Evolutionary conservation across 306 rosid genomes (phyloP).

Genomic region (Delonix regia): DNA sequence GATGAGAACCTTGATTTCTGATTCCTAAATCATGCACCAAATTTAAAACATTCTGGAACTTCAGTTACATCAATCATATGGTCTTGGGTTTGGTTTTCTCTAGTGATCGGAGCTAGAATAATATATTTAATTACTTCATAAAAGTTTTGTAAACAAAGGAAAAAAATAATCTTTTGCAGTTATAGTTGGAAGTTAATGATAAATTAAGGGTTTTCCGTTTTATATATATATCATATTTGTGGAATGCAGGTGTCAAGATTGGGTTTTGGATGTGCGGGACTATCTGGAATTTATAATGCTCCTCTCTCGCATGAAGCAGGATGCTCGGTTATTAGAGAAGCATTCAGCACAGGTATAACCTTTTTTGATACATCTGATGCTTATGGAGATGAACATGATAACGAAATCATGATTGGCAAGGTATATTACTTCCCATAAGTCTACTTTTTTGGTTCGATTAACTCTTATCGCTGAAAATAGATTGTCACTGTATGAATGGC

Average conservation of each 20-base stretch:
- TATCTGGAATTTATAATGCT: constrained; percentile 61
- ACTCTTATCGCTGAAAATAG: too few relatives aligned
- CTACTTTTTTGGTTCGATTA: too few relatives aligned
- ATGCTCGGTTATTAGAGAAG: constrained; percentile 63
- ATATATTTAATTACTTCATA: too few relatives aligned
- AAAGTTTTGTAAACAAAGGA: too few relatives aligned
- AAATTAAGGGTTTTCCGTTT: background rate
- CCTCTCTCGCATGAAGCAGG: constrained; percentile 80
- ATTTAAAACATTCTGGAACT: too few relatives aligned
- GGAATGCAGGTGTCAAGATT: constrained; percentile 69
- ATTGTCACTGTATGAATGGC: too few relatives aligned
- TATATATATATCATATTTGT: constrained; percentile 9
- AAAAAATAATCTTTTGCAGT: background rate
- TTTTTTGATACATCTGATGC: constrained; percentile 75
- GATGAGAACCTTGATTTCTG: too few relatives aligned
- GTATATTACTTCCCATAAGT: too few relatives aligned
- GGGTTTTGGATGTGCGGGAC: constrained; percentile 88
- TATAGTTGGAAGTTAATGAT: background rate
- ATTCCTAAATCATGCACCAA: too few relatives aligned
- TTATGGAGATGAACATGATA: constrained; percentile 62
- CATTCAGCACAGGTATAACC: constrained; percentile 64
- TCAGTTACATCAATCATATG: too few relatives aligned
- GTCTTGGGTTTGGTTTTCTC: too few relatives aligned
- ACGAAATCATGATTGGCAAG: constrained; percentile 80
- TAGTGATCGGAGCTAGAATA: too few relatives aligned